Conservation (phyloP, 2,329 filamentous ascomycete genomes). For the Pseudocercospora musae region DNA sequence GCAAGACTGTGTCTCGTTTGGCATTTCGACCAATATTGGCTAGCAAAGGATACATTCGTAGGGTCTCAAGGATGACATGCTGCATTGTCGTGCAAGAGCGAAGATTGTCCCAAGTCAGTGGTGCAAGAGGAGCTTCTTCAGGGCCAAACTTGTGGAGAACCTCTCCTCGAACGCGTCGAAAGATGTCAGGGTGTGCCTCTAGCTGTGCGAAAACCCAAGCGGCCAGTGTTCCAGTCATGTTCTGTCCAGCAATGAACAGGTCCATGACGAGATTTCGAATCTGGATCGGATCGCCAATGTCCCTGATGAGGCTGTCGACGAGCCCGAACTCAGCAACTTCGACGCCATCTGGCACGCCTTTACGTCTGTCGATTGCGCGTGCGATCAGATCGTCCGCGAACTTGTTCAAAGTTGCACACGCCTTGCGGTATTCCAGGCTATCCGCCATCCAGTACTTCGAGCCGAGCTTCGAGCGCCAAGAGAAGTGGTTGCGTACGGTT, state of each 20-base stretch:
- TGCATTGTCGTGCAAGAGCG: conserved; percentile 42
- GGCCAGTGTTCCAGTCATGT: conserved; percentile 56
- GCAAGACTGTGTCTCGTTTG: conserved; percentile 45
- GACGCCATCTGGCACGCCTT: neutral
- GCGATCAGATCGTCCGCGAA: conserved; percentile 22
- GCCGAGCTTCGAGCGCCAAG: conserved; percentile 21
- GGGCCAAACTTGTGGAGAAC: conserved; percentile 24
- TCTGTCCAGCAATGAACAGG: conserved; percentile 52
- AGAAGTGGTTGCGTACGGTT: conserved; percentile 25
- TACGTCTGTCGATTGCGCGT: conserved; percentile 14
- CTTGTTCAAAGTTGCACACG: conserved; percentile 31
- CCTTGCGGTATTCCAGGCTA: conserved; percentile 40
- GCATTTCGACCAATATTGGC: conserved; percentile 46
- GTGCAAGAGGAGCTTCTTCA: conserved; percentile 40
- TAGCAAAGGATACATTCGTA: conserved; percentile 46
- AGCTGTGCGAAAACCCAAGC: conserved; percentile 36
- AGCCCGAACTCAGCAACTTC: conserved; percentile 37
- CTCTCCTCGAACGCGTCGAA: conserved; percentile 26
- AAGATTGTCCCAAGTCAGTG: conserved; percentile 23
- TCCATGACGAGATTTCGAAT: conserved; percentile 45
- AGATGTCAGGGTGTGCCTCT: conserved; percentile 27
- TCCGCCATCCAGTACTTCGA: conserved; percentile 42
- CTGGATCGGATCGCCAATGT: conserved; percentile 40
- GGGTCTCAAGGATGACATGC: conserved; percentile 37
- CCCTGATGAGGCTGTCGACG: conserved; percentile 42